phyloP scores from a whole-genome alignment of 176 grass and related monocot species.

The Oryza coarctata region DNA sequence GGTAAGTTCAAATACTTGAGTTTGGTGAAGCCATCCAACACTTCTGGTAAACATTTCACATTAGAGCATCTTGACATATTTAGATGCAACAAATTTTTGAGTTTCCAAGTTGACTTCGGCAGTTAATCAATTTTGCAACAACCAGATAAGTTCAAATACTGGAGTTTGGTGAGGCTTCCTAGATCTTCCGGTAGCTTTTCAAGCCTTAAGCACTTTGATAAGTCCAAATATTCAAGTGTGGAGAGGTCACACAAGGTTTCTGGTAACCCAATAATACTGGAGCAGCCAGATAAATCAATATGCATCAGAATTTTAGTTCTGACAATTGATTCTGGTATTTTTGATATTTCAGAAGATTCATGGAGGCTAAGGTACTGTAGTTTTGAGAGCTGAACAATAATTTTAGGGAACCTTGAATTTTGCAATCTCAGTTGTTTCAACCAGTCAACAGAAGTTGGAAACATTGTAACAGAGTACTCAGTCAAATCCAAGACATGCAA shows the following conservation, averaged over 20 bases:
- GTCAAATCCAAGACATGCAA: conserved; percentile 32
- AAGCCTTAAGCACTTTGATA: too few species aligned
- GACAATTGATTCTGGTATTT: not conserved
- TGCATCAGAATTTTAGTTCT: not conserved
- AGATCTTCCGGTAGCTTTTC: too few species aligned
- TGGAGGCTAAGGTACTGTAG: conserved; percentile 20
- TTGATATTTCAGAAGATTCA: not conserved
- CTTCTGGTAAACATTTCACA: not conserved
- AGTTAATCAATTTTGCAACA: not conserved
- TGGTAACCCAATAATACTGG: too few species aligned
- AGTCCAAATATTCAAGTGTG: too few species aligned
- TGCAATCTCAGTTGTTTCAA: conserved; percentile 17
- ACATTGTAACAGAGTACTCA: not conserved
- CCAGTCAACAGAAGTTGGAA: not conserved
- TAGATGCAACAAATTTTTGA: not conserved
- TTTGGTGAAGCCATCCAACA: not conserved
- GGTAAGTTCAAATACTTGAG: conserved; percentile 18
- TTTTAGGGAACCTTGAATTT: not conserved
- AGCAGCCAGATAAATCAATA: not conserved
- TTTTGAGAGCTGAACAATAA: conserved; percentile 4
- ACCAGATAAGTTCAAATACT: too few species aligned
- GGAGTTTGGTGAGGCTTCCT: too few species aligned
- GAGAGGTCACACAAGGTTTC: too few species aligned
- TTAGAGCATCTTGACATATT: not conserved
- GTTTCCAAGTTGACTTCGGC: not conserved